Evolutionary conservation across 345 rosid genomes (phyloP), one percentile per base, ranked within the genome.

Genomic region (Heritiera fomes): DNA sequence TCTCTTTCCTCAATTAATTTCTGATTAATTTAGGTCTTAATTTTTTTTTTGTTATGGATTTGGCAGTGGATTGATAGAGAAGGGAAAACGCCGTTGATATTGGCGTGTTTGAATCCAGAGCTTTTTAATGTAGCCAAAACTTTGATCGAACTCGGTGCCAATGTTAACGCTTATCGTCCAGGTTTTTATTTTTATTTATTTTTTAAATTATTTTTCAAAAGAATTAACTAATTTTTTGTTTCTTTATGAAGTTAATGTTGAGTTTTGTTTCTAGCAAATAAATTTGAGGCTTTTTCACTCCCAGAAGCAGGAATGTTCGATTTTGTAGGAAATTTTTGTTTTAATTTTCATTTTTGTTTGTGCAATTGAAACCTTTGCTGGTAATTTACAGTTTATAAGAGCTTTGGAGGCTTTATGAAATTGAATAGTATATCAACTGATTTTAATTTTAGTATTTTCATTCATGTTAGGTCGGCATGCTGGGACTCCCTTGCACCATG

Each of bases 401-500:
- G 73, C 40, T 61, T 74, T 14, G 65, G 59, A 78, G 58, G 71
- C 47, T 67, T 69, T 28, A 68, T 58, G 53, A 18, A 1, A 78
- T 41, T 59, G 72, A 34, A 18, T 28, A 18, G 45, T 58, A 6
- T 68, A 20, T 46, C 23, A 8, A 1, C 62, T 71, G n/a, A 17
- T 75, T 38, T 34, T 59, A 3, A 11, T 41, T 73, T 20, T 23
- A 11, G 59, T 55, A 18, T 80, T 56, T 18, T 60, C 6, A 34
- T 34, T 80, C 77, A 62, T 45, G 34, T 83, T 55, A 96, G 99
- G 91, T 85, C 93, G 98, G 28, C 88, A 81, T 73, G 98, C 87
- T 0, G 98, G 99, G 47, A 97, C 97, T 78, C 98, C 99, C 20
- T 86, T 94, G 81, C 98, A 97, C 79, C 99, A 97, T 85, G 99